Base-by-base conservation (phyloP, 441 rosid genomes). In the Eutrema salsugineum region DNA sequence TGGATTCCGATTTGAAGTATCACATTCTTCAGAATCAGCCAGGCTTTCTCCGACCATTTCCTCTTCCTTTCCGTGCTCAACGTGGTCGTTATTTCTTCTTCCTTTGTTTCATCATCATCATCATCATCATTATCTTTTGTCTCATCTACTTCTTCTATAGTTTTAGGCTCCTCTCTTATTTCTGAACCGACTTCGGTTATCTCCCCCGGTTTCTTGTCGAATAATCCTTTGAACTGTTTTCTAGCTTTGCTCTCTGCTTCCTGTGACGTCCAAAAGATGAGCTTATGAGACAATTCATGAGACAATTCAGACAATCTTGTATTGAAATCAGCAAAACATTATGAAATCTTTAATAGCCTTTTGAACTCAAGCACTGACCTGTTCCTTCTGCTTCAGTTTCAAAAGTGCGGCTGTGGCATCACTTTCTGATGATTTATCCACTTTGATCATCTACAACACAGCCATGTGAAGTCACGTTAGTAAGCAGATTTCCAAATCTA, bases 171-270 rank as follows among this genome's bases (percentile, higher is more conserved):
- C 19, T 58, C 68, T 47, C 28, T 69, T 44, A 56, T 84, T 58
- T 83, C 86, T 39, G 60, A 76, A 40, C 82, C 77, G 1, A 28
- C 87, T 15, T 88, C 89, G 1, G 94, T 65, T 66, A 94, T 89
- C 79, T 69, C 81, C 69, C 78, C 78, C 0, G 78, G 81, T 58
- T 46, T 91, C 84, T 90, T 91, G 85, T 94, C 92, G 40, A 96
- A 91, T 42, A 96, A 81, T 38, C 99, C 98, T 80, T 91, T 87
- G 69, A 96, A 96, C 79, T 93, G 94, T 77, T 87, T 88, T 38
- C 91, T 79, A 39, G 88, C 98, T 76, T 81, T 91, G 70, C 66
- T 87, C 70, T 91, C 89, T n/a, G 86, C 81, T 81, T 90, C 91
- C 98, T 93, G 84, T 47, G 64, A 67, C 38, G 24, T 63, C 38